Evolutionary conservation across 2,329 filamentous ascomycete species (phyloP), one percentile per base, ranked within the genome.

Genomic region (Aureobasidium sp.): DNA sequence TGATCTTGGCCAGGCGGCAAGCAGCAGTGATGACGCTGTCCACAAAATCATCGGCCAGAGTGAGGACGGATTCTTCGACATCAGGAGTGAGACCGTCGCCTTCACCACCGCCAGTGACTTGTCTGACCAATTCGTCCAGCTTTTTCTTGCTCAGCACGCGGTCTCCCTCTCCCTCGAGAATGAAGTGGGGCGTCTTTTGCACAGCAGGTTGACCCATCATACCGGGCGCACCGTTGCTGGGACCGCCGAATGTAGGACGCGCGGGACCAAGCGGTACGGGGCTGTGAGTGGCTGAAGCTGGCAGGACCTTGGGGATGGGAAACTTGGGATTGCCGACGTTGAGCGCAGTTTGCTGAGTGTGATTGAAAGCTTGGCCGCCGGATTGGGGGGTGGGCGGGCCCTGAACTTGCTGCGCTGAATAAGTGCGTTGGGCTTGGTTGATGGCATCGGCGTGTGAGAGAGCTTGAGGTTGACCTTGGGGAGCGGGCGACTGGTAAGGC

Each of bases 141-240:
- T 96, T 97, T 77, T 95, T 95, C 83, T 96, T 96, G 77, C 88
- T 95, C n/a, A 99, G 79, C 1, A 99, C 88, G 45, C 92, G 87
- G 68, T 96, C 91, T 27, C 90, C 91, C 70, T 96, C 92, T 31
- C 90, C 89, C 71, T 97, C 93, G 61, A 96, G 85, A 60, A 90
- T 89, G 73, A 90, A 95, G 0, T 86, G 84, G 0, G 91, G 90
- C 46, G 90, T 84, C 69, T 91, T 92, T 60, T 86, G 79, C 63
- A 97, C 82, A 2, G 90, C 89, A 0, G 94, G 92, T 69, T 96
- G 91, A 55, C 87, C 86, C 81, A 96, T 89, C 53, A 94, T 86
- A 57, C 91, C 91, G 57, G 88, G 88, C 0, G 88, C 82, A 7
- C 85, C 85, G 64, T 88, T 89, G 31, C 58, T 60, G 21, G 58